Base-by-base conservation (phyloP, 768 basidiomycete genomes). In the Lenzites betulinus region DNA sequence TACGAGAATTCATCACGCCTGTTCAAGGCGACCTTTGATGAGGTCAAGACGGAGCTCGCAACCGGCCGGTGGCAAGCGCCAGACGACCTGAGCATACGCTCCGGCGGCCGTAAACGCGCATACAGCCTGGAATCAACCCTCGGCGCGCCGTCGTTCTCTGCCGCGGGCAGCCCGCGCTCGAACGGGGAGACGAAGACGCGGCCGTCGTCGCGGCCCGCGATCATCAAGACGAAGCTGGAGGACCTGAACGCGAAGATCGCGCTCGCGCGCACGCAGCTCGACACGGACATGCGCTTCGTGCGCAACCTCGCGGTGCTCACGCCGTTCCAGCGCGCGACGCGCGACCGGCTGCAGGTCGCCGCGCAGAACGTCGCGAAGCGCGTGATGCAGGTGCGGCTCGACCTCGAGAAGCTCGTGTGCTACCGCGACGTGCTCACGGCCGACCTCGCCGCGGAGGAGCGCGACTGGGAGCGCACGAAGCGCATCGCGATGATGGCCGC, bases 241-340 rank as follows among this genome's bases (percentile, higher is more conserved):
- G 83, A 89, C 48, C 73, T 97, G 59, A 85, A 93, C 47, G 71
- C 76, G 18, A 80, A 78, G 59, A 83, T 93, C 54, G 70, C 75
- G 16, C 71, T 77, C 2, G 77, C 79, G 26, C 83, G 87, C 62
- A 69, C 79, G 1, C 81, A 83, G 60, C 85, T 96, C 23, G 85
- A 89, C 50, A 73, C 81, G 11, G 83, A 89, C 62, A 74, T 95
- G 71, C 86, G 88, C 18, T 76, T 89, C 43, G 83, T 89, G 22
- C 87, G 90, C 42, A 96, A 95, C 67, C 80, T 98, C 22, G 88
- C 88, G 1, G 83, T 90, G 43, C 79, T 98, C 39, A 89, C 92
- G 16, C 95, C 97, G 3, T 95, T 98, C 73, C 92, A 89, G 68
- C 85, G 84, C 49, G 78, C 87, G 9, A 95, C 95, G 3, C 85